Evolutionary conservation across 108 stramenopile genomes (phyloP), one percentile per base, ranked within the genome.

Genomic region (Nitzschia sp.): DNA sequence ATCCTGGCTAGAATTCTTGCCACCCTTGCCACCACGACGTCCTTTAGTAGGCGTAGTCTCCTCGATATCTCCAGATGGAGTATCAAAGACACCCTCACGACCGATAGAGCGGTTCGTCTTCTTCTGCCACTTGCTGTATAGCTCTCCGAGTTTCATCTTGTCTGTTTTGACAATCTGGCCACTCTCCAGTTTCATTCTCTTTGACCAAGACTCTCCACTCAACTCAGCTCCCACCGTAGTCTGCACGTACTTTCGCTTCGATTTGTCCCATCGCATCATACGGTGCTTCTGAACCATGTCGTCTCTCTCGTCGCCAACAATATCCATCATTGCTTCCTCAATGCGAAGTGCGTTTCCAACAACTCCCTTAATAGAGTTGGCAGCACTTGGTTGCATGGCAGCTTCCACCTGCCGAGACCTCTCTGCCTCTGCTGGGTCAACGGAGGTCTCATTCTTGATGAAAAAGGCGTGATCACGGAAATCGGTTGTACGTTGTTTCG

Each of bases 41-140:
- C 65, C 61, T 40, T 64, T 66, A 29, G 69, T 24, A 44, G 34
- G 37, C 57, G 42, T 62, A 19, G 26, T 41, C 5, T 51, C 73
- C 39, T 44, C 76, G 39, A 77, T 81, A 48, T 61, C 74, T 58
- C 65, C 79, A 7, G 75, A 75, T 22, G 83, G 75, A 58, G 84
- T 86, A 79, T 95, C 94, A 78, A 95, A 92, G 0, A 95, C 85
- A 67, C 94, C 91, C 24, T 68, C 83, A 29, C 94, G 71, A 10
- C 94, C 92, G 66, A 97, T 79, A 46, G 90, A 90, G 11, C 86
- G 85, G 62, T 93, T 94, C 24, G 95, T 94, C 73, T 92, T 93
- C 86, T 95, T 94, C 57, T 95, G 92, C 98, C 98, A 97, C 68
- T 95, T 96, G 37, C 89, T 87, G 77, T 97, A 97, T 9, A 97